Evolutionary conservation across 495 filamentous ascomycete genomes (phyloP).

Genomic region (Poronia punctata): DNA sequence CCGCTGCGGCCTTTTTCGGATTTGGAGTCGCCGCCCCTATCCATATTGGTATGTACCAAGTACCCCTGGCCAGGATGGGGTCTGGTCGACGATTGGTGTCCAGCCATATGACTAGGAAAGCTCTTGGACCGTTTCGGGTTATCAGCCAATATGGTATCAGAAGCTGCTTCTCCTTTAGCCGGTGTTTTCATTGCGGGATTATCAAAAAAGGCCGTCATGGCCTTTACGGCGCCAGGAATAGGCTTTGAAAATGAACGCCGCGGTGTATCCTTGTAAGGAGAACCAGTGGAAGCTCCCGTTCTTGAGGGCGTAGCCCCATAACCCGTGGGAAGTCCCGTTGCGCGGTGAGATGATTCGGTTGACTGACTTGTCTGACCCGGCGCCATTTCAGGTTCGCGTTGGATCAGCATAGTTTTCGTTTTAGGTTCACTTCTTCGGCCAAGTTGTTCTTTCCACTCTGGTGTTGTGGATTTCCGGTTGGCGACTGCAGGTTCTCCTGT

Average conservation of each 20-base stretch:
- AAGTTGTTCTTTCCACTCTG: conserved; percentile 9
- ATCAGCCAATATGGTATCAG: conserved; percentile 2
- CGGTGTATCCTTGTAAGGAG: neutral
- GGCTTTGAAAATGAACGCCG: conserved; percentile 17
- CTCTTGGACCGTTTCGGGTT: conserved; percentile 3
- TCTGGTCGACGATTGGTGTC: conserved; percentile 8
- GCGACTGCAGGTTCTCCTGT: too few species aligned
- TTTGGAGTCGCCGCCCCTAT: neutral
- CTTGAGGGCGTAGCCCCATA: too few species aligned
- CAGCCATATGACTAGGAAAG: conserved; percentile 22
- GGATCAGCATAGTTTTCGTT: conserved; percentile 7
- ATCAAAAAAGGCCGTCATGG: conserved; percentile 40
- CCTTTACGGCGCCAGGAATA: conserved; percentile 30
- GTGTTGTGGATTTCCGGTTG: neutral
- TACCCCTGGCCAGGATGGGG: neutral
- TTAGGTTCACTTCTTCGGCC: conserved; percentile 1
- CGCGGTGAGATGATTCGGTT: too few species aligned
- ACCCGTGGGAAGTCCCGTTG: too few species aligned
- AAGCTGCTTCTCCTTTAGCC: neutral
- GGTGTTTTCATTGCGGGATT: conserved; percentile 15
- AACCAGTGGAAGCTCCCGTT: too few species aligned
- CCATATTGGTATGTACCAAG: neutral
- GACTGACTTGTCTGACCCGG: too few species aligned
- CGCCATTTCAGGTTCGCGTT: too few species aligned
- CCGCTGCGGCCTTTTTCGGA: too few species aligned